Evolutionary conservation across 1,284 basidiomycete species (phyloP).

Genomic region (Heliocybe sulcata): DNA sequence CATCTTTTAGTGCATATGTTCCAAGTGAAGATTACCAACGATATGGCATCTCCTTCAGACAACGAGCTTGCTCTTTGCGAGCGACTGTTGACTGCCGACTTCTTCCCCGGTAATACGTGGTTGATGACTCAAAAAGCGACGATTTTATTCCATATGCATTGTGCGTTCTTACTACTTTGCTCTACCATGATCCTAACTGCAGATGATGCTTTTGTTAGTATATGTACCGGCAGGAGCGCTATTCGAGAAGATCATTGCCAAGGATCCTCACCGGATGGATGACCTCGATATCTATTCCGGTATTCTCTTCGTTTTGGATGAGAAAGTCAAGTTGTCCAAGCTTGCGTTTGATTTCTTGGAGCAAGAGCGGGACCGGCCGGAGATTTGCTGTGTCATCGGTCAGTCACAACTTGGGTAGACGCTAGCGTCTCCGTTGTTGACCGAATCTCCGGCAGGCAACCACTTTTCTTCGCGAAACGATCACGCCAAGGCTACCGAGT

Average conservation of each 20-base stretch:
- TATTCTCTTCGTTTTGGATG: slow-evolving; percentile 93
- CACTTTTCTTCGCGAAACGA: slow-evolving; percentile 92
- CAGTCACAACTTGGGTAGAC: slow-evolving; percentile 19
- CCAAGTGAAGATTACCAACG: slow-evolving; percentile 84
- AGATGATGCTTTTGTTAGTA: slow-evolving; percentile 40
- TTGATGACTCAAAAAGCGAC: slow-evolving; percentile 82
- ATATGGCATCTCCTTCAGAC: slow-evolving; percentile 83
- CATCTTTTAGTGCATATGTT: slow-evolving; percentile 84
- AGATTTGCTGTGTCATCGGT: slow-evolving; percentile 95
- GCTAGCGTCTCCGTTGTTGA: neutral
- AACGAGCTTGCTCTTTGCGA: slow-evolving; percentile 77
- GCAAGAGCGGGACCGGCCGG: slow-evolving; percentile 85
- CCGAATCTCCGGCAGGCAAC: slow-evolving; percentile 58
- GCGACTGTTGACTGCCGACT: slow-evolving; percentile 58
- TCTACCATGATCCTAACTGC: neutral
- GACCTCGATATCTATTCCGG: slow-evolving; percentile 97
- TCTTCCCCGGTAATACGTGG: slow-evolving; percentile 84
- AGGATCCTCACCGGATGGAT: slow-evolving; percentile 89
- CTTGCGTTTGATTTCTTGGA: slow-evolving; percentile 89
- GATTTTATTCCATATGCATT: slow-evolving; percentile 86
- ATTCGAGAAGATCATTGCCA: slow-evolving; percentile 73
- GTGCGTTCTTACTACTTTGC: slow-evolving; percentile 35
- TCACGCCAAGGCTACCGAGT: slow-evolving; percentile 93
- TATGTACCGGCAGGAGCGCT: slow-evolving; percentile 78
- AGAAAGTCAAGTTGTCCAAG: slow-evolving; percentile 81